These are phyloP conservation scores for Ambrosiella beaveri DNA, from an alignment of 2,329 filamentous ascomycete genomes.

Conservation along the genomic window DNA sequence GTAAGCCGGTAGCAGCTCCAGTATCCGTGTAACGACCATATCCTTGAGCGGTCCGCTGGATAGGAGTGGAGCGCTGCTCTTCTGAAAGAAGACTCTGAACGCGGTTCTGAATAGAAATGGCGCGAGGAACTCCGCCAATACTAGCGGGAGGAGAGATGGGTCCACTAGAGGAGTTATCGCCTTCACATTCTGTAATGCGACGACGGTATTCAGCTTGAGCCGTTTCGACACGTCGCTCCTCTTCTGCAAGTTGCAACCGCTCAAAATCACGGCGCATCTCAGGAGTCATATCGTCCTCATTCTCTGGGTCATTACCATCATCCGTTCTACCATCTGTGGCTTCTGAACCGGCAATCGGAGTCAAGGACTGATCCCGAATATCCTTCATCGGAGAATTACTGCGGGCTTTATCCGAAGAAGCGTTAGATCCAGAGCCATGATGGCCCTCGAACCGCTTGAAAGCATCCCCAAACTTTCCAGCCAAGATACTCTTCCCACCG, in stretches of 20 bases:
- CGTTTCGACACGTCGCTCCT: conserved; percentile 76
- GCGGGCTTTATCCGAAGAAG: conserved; percentile 20
- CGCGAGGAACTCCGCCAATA: conserved; percentile 43
- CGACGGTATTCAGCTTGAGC: conserved; percentile 79
- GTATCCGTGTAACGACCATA: conserved; percentile 72
- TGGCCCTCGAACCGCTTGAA: conserved; percentile 76
- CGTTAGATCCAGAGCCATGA: conserved; percentile 15
- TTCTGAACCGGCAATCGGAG: conserved; percentile 62
- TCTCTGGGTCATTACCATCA: conserved; percentile 40
- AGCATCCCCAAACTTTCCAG: conserved; percentile 78
- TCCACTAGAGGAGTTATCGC: conserved; percentile 26
- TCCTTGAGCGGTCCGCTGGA: conserved; percentile 61
- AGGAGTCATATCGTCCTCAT: conserved; percentile 55
- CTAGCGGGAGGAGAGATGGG: conserved; percentile 36
- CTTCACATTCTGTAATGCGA: conserved; percentile 43
- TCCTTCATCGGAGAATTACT: conserved; percentile 34
- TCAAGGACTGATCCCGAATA: conserved; percentile 34
- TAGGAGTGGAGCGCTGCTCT: conserved; percentile 40
- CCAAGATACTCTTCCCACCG: conserved; percentile 66
- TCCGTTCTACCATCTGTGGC: conserved; percentile 43
- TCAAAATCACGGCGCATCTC: conserved; percentile 86
- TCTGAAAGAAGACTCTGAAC: conserved; percentile 76
- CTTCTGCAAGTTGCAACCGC: conserved; percentile 60
- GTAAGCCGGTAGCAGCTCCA: not conserved
- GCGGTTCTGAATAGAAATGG: conserved; percentile 78